Evolutionary conservation across 768 basidiomycete species (phyloP), one percentile per base, ranked within the genome.

Genomic region (Suillus subalutaceus): DNA sequence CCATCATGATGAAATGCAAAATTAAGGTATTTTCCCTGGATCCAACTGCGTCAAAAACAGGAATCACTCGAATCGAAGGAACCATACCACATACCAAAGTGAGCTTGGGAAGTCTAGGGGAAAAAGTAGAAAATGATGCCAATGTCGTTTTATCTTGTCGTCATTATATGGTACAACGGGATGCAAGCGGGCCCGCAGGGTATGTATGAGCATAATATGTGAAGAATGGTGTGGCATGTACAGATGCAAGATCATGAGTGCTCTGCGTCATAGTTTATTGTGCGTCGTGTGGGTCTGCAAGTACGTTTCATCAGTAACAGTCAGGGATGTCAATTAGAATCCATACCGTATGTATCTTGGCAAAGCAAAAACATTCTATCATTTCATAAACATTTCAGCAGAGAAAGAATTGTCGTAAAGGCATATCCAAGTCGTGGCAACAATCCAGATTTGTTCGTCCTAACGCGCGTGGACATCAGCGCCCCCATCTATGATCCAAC

Each of bases 141-240:
- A 60, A 30, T 13, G 41, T 20, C 46, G 9, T 59, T 53, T 64
- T 4, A 35, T 64, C 20, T n/a, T 58, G 53, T 57, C 56, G 46
- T 66, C 57, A 23, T 57, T 57, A 37, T 75, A 67, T 77, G 52
- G 63, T 75, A 75, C 73, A 75, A 26, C 38, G 66, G 68, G 66
- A 50, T 65, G 69, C 52, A 66, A 68, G 67, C 66, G 59, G 69
- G 41, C 4, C 66, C 41, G 52, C n/a, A 16, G 30, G 63, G 48
- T 58, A 63, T 63, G 43, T 37, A 63, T 37, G 37, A 26, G 40
- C 26, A 41, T 64, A 40, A 20, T 63, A 37, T n/a, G 62, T 35
- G 10, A 35, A 43, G 15, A 63, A 41, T 52, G 4, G 59, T 35
- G 67, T 44, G 41, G 26, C 59, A 59, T 70, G 41, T 57, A 60